phyloP scores from a whole-genome alignment of 1,284 basidiomycete genomes.

The Sphaerobolus stellatus region DNA sequence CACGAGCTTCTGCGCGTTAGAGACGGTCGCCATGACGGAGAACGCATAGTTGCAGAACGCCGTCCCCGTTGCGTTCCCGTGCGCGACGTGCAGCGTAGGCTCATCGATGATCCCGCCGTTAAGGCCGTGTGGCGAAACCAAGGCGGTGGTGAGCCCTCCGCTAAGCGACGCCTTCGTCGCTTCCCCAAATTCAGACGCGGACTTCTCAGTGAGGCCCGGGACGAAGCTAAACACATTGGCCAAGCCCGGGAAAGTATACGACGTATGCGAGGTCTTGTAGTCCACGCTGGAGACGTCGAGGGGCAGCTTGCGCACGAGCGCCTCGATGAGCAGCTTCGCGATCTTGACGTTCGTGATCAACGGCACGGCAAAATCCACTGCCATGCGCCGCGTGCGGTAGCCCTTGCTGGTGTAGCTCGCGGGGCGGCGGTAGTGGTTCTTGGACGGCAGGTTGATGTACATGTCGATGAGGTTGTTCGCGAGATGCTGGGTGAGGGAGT shows the following conservation, averaged over 20 bases:
- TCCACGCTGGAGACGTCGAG: slow-evolving; percentile 91
- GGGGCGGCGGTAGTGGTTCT: slow-evolving; percentile 96
- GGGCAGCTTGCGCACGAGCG: slow-evolving; percentile 78
- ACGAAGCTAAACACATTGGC: slow-evolving; percentile 89
- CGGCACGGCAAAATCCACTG: slow-evolving; percentile 98
- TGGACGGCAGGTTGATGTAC: slow-evolving; percentile 99
- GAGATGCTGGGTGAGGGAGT: slow-evolving; percentile 91
- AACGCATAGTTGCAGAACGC: slow-evolving; percentile 88
- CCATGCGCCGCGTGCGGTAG: slow-evolving; percentile 96
- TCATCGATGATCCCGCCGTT: slow-evolving; percentile 66
- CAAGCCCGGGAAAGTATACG: slow-evolving; percentile 90
- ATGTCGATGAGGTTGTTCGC: slow-evolving; percentile 97
- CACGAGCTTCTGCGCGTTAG: slow-evolving; percentile 62
- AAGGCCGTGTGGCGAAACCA: slow-evolving; percentile 75
- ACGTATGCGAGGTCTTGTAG: slow-evolving; percentile 92
- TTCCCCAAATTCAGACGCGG: slow-evolving; percentile 63
- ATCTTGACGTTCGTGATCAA: slow-evolving; percentile 99
- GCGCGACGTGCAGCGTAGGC: slow-evolving; percentile 66
- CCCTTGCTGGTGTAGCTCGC: slow-evolving; percentile 97
- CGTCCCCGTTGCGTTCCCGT: slow-evolving; percentile 57
- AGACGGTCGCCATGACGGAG: slow-evolving; percentile 70
- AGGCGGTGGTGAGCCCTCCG: slow-evolving; percentile 83
- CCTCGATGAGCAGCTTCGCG: slow-evolving; percentile 96
- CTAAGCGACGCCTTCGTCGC: slow-evolving; percentile 80
- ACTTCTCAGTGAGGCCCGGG: slow-evolving; percentile 64